Evolutionary conservation across 2,329 filamentous ascomycete species (phyloP).

Genomic region (Beauveria sp.): DNA sequence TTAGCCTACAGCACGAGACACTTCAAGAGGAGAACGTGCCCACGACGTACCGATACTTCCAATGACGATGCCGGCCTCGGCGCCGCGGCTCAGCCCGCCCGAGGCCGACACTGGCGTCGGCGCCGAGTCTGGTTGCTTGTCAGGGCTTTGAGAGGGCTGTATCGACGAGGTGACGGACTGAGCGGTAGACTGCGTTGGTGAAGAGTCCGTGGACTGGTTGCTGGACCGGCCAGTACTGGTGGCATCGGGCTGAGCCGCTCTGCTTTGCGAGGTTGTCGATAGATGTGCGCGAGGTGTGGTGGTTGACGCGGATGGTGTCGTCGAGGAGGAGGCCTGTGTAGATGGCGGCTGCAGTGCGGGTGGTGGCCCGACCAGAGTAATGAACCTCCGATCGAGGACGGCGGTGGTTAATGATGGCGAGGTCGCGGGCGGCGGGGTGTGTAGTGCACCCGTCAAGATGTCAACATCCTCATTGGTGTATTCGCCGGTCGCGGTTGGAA

Average conservation of each 20-base stretch:
- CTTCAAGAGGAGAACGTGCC: too few species aligned
- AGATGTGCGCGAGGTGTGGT: not conserved
- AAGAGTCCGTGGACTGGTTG: not conserved
- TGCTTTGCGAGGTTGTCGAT: not conserved
- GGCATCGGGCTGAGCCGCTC: not conserved
- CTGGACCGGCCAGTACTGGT: not conserved
- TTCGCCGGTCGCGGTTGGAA: not conserved
- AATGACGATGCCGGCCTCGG: constrained; percentile 6
- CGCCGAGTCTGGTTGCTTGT: not conserved
- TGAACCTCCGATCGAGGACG: not conserved
- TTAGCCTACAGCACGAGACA: not conserved
- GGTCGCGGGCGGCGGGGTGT: not conserved
- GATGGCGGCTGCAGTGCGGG: not conserved
- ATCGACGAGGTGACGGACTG: not conserved
- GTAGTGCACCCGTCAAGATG: not conserved
- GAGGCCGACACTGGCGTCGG: not conserved
- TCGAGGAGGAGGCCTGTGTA: not conserved
- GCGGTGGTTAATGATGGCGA: not conserved
- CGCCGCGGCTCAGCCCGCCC: not conserved
- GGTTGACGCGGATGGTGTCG: not conserved
- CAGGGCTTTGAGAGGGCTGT: not conserved
- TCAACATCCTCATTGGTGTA: not conserved
- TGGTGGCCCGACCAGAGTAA: not conserved
- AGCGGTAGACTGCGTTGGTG: not conserved
- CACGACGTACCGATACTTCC: not conserved